These are phyloP conservation scores for Coemansia sp. DNA, from an alignment of 192 early-diverging fungal species.

Conservation along the genomic window DNA sequence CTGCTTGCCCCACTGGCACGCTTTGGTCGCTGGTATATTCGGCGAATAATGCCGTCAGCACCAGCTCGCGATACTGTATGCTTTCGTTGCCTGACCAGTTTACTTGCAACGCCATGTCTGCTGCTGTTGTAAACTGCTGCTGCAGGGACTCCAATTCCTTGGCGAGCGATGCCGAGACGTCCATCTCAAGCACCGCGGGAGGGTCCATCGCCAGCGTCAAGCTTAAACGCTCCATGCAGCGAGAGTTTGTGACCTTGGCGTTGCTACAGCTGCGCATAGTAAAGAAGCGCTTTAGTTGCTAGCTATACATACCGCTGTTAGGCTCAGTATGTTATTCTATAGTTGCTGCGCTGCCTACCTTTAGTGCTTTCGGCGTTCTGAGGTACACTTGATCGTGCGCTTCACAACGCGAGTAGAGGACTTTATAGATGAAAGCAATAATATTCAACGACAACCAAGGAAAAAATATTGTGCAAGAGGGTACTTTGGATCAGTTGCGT, in stretches of 20 bases:
- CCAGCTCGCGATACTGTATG: background rate
- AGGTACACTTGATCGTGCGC: background rate
- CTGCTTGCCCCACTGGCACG: background rate
- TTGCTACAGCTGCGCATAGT: background rate
- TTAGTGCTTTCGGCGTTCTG: background rate
- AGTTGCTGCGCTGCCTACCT: too few species aligned
- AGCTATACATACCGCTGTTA: background rate
- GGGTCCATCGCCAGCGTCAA: background rate
- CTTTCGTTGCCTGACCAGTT: background rate
- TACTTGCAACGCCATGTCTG: background rate
- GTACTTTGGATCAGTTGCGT: background rate
- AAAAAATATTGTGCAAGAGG: background rate
- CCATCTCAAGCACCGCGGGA: background rate
- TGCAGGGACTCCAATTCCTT: background rate
- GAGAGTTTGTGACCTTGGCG: background rate
- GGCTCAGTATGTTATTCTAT: too few species aligned
- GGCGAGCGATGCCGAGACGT: background rate
- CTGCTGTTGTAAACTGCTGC: background rate
- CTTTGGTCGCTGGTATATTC: conserved; percentile 1
- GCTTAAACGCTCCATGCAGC: background rate
- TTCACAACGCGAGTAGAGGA: background rate
- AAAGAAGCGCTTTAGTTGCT: background rate
- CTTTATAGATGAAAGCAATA: background rate
- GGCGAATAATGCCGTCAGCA: background rate
- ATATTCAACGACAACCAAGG: background rate